Base-by-base conservation (phyloP, 1,284 basidiomycete genomes). In the Veloboletus limbatus region DNA sequence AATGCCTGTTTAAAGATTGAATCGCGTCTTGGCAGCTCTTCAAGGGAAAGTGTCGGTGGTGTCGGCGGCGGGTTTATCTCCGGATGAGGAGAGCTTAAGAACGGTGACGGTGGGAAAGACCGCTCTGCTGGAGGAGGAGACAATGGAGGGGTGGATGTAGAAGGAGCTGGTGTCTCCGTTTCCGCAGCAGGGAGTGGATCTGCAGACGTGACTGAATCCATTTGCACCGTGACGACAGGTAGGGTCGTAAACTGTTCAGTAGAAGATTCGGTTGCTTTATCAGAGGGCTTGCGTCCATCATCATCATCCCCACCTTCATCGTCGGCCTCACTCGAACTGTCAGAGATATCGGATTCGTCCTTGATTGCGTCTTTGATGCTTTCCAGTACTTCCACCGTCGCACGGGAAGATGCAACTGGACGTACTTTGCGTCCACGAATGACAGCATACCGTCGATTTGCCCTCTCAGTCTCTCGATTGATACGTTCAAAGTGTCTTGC, bases 351-450 rank as follows among this genome's bases (percentile, higher is more conserved):
- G 16, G 85, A 87, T 55, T 95, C 89, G 58, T 97, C 94, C 49
- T 81, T 80, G 58, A 97, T 91, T 0, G 92, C 95, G 59, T 97
- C 94, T 59, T 91, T 86, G 52, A 97, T 82, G 58, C 91, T 97
- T 54, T 91, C 86, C 37, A 97, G 82, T 30, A 98, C 82, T 61
- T 95, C 86, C 1, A 98, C 91, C 50, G 86, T 93, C 7, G 93
- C 93, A 44, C 87, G 82, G 4, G 94, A 89, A 26, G 87, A 86
- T 7, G 88, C 89, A 8, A 99, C 92, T 2, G 97, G 96, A 30
- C 96, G 83, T n/a, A 93, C 92, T 34, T 91, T 82, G 53, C 85
- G 87, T 13, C 88, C 87, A n/a, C 92, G 80, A 56, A 94, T 88
- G 43, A 91, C 82, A 32, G 81, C 77, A 59, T 89, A 89, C 21